Evolutionary conservation across 2,329 filamentous ascomycete species (phyloP).

Genomic region (Hypocrella siamensis): DNA sequence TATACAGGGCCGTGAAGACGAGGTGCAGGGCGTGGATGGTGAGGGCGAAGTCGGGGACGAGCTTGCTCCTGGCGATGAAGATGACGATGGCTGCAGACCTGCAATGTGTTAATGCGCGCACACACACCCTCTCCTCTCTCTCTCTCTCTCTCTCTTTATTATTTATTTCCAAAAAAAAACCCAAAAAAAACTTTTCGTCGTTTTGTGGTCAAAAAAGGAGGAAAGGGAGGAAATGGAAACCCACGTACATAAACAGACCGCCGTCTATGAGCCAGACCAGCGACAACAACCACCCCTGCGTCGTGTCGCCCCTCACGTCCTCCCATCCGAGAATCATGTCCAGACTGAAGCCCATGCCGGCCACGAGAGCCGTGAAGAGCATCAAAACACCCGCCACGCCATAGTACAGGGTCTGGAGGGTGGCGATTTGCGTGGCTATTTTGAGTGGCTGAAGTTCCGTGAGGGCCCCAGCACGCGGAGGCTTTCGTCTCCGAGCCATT

Average conservation of each 20-base stretch:
- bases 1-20: constrained; percentile 62
- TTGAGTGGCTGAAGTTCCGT: constrained; percentile 44
- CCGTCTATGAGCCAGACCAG: constrained; percentile 43
- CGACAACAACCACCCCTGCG: constrained; percentile 42
- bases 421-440: constrained; percentile 42
- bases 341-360: constrained; percentile 36
- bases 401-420: constrained; percentile 42
- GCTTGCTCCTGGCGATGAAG: constrained; percentile 76
- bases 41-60: constrained; percentile 86
- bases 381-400: constrained; percentile 32
- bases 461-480: constrained; percentile 43
- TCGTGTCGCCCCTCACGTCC: constrained; percentile 43
- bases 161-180: no score
- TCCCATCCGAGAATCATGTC: constrained; percentile 43
- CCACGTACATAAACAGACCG: constrained; percentile 32
- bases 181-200: neutral
- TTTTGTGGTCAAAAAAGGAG: neutral
- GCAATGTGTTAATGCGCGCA: neutral
- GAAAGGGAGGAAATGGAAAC: constrained; percentile 1
- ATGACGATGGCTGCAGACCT: constrained; percentile 75
- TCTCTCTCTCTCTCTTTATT: no score
- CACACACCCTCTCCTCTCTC: no score
- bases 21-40: constrained; percentile 79
- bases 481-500: constrained; percentile 42
- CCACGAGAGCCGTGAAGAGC: constrained; percentile 42